Base-by-base conservation (phyloP, 495 filamentous ascomycete genomes). In the Penicillium fimorum region DNA sequence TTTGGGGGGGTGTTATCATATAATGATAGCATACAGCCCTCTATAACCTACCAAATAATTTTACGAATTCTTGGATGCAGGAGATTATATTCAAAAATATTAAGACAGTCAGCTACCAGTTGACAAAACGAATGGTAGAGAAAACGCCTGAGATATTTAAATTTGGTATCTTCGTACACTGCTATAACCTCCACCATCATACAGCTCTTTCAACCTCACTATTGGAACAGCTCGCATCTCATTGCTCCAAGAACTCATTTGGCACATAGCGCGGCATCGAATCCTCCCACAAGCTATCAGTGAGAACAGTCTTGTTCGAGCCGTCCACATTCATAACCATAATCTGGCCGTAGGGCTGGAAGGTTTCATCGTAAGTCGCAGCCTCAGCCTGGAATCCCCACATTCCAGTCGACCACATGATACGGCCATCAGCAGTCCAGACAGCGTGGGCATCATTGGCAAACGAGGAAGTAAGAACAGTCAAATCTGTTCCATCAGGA, bases 371-470 rank as follows among this genome's bases (percentile, higher is more conserved):
- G 30, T 67, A 74, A 13, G 69, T 51, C 1, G 61, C 61, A 35
- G 56, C 60, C 57, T 74, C 69, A 50, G 69, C 58, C 45, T 67
- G 62, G 58, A 71, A 71, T 1, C 71, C 69, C 22, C 57, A 70
- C 69, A 70, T 70, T 12, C 66, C 66, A 33, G 58, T 64, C 1
- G 60, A 64, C 41, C 59, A 73, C 48, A 65, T 47, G 22, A 73
- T 73, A 40, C 68, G 70, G 7, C 70, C 66, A 46, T 73, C 70
- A 3, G 57, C 46, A 17, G 65, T 63, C 74, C 76, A 79, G 0
- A 73, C 70, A 12, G 74, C 73, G 57, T 75, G 73, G 0, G 72
- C 74, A 64, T 76, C 74, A 50, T 76, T 75, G 18, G 71, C 70
- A 11, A 59, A 59, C 52, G 64, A 68, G 13, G 51, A 61, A 2